Evolutionary conservation across 2,329 filamentous ascomycete genomes (phyloP).

Genomic region (Colletotrichum sp.): DNA sequence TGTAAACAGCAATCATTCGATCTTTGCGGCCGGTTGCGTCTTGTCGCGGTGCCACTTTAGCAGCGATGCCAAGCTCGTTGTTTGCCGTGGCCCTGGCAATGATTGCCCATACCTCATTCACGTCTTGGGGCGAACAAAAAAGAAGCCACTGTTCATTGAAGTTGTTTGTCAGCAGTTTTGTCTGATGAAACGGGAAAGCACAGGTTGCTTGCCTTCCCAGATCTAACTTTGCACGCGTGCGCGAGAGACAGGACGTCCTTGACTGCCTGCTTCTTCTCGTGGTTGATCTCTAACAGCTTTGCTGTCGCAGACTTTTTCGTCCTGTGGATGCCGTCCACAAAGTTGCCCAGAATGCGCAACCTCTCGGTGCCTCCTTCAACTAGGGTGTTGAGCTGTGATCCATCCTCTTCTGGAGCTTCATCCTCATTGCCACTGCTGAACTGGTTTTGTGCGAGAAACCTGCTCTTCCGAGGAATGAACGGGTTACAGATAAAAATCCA

Average conservation of each 20-base stretch:
- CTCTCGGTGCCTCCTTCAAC: constrained; percentile 57
- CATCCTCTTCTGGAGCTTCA: constrained; percentile 51
- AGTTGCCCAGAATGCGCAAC: constrained; percentile 47
- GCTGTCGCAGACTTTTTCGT: constrained; percentile 37
- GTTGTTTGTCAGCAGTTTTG: background rate
- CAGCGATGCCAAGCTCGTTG: constrained; percentile 72
- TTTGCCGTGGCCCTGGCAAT: constrained; percentile 71
- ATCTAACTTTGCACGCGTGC: constrained; percentile 58
- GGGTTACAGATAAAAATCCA: constrained; percentile 82
- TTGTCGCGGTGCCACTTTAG: constrained; percentile 72
- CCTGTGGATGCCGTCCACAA: constrained; percentile 53
- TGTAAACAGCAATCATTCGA: constrained; percentile 80
- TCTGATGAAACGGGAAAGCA: background rate
- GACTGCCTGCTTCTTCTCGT: constrained; percentile 53
- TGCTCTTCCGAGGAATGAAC: constrained; percentile 45
- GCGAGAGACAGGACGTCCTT: constrained; percentile 67
- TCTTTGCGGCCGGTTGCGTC: constrained; percentile 44
- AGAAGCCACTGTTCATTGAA: constrained; percentile 70
- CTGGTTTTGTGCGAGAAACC: constrained; percentile 37
- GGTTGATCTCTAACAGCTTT: constrained; percentile 52
- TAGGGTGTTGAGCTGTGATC: constrained; percentile 53
- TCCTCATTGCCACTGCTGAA: constrained; percentile 50
- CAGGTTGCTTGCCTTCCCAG: constrained; percentile 64
- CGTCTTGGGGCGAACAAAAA: constrained; percentile 59
- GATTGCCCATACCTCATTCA: constrained; percentile 69